Evolutionary conservation across 306 rosid species (phyloP), one percentile per base, ranked within the genome.

Genomic region (Calophaca sinica): DNA sequence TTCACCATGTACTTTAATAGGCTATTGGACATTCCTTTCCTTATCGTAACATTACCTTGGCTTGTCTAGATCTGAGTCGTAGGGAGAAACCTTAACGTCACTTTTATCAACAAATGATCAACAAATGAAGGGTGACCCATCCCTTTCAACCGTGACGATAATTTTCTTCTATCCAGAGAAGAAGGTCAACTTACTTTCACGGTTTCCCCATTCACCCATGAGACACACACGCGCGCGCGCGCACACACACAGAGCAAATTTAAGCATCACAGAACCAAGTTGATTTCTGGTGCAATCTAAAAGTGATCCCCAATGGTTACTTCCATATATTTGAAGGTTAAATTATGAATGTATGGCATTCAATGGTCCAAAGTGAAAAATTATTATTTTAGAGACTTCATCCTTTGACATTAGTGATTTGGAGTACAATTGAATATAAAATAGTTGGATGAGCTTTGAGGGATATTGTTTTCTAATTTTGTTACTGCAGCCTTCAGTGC

Each of bases 381-480:
- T 72, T 41, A 57, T 60, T 41, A 29, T 44, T 50, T 38, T 72
- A 46, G 54, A 59, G 44, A 68, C 33, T 72, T 38, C 7, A 35
- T 42, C 33, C 44, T 42, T 38, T 39, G 62, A n/a, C 46, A 13
- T 49, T 50, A 61, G 54, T 45, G 39, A 36, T 44, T 45, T 36
- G 62, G 36, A 53, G 54, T 53, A 45, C 31, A 69, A 62, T 41
- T 51, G 35, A 74, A 74, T 67, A 62, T 14, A 20, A 14, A 45
- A 20, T 62, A 68, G 72, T 59, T 31, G 32, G 49, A 68, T 59
- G 50, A 74, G 29, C 35, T 36, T 60, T 60, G 77, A 35, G 80
- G 53, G 32, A 52, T 44, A 53, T 29, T 5, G 8, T 70, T 69
- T 75, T n/a, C 57, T 36, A 60, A 58, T 50, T 38, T 75, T 36